phyloP scores from a whole-genome alignment of 257 asterid species.

The Avicennia marina region DNA sequence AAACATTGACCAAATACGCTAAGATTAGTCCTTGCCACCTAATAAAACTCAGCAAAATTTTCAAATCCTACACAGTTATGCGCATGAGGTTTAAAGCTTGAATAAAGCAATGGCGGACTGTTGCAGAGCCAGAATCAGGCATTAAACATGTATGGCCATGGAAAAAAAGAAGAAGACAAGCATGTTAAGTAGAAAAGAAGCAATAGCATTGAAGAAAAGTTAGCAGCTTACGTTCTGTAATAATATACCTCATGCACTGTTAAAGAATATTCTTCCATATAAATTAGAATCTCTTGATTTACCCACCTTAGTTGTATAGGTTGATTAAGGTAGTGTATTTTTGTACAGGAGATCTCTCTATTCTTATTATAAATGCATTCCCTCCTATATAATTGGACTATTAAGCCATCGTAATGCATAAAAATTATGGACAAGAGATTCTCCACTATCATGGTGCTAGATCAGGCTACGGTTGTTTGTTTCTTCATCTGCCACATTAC shows the following conservation, averaged over 20 bases:
- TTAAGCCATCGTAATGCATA: too few species aligned
- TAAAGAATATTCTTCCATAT: too few species aligned
- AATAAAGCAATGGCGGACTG: conserved; percentile 16
- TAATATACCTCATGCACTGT: conserved; percentile 38
- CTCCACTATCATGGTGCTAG: too few species aligned
- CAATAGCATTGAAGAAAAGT: conserved; percentile 11
- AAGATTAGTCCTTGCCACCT: conserved; percentile 7
- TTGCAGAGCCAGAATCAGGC: conserved; percentile 14
- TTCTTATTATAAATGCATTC: too few species aligned
- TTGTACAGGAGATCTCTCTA: too few species aligned
- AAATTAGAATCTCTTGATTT: too few species aligned
- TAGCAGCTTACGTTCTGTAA: conserved; percentile 3
- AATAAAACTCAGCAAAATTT: conserved; percentile 10
- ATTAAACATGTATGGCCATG: conserved; percentile 15
- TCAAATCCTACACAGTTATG: conserved; percentile 3
- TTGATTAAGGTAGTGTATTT: too few species aligned
- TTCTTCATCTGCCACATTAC: too few species aligned
- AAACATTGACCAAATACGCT: conserved; percentile 8
- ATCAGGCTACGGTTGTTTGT: too few species aligned
- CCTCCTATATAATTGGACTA: too few species aligned
- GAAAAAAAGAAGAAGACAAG: not conserved
- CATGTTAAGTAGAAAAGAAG: conserved; percentile 7
- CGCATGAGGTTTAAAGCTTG: not conserved
- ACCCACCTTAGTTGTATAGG: too few species aligned
- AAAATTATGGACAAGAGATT: too few species aligned